phyloP scores from a whole-genome alignment of 352 stramenopile genomes.

The Pythium monospermum region DNA sequence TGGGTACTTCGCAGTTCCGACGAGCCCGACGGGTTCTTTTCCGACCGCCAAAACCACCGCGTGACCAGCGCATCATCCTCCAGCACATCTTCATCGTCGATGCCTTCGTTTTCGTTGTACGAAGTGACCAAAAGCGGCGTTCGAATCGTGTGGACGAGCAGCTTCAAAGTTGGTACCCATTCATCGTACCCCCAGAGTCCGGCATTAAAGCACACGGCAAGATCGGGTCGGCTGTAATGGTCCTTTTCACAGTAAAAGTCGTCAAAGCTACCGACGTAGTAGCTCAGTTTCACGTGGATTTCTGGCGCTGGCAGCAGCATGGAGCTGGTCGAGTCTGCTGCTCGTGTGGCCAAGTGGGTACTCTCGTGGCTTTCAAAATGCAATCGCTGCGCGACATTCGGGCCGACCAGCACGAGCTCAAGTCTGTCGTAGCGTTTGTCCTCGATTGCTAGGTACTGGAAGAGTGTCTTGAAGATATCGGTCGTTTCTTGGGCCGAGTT shows the following conservation, averaged over 20 bases:
- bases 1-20: conserved; percentile 39
- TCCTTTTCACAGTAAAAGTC: conserved; percentile 40
- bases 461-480: conserved; percentile 49
- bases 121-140: conserved; percentile 74
- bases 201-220: conserved; percentile 81
- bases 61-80: conserved; percentile 39
- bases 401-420: conserved; percentile 62
- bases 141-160: conserved; percentile 50
- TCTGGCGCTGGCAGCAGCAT: no score
- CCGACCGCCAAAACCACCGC: conserved; percentile 65
- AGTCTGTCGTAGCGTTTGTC: conserved; percentile 31
- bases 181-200: conserved; percentile 87
- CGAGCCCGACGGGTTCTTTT: conserved; percentile 65
- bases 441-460: conserved; percentile 27
- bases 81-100: conserved; percentile 74
- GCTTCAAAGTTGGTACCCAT: conserved; percentile 66
- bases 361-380: conserved; percentile 33
- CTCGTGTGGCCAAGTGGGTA: conserved; percentile 1
- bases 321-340: neutral
- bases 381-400: conserved; percentile 59
- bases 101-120: conserved; percentile 80
- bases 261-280: conserved; percentile 74
- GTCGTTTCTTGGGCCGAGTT: conserved; percentile 53
- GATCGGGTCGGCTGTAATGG: conserved; percentile 42
- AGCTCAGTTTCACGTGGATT: conserved; percentile 43